Base-by-base conservation (phyloP, 192 early-diverging fungal species). In the Entomortierella beljakovae region DNA sequence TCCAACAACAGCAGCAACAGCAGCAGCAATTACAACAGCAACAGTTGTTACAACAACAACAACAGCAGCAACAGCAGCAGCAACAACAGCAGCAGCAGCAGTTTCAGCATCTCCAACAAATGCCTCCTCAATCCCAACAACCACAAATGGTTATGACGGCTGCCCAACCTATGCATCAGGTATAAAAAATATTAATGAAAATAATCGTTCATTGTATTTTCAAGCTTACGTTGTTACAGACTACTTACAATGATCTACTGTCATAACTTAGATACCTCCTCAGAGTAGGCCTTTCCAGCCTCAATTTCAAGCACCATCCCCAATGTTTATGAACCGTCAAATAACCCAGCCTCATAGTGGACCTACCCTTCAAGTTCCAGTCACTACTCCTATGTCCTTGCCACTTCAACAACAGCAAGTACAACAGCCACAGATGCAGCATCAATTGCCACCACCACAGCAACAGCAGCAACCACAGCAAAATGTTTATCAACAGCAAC, bases 221-320 rank as follows among this genome's bases (percentile, higher is more conserved):
- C n/a, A n/a, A n/a, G n/a, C n/a, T n/a, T n/a, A n/a, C n/a, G n/a
- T n/a, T n/a, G n/a, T n/a, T n/a, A n/a, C n/a, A 31, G 1, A 10
- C 15, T 43, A 33, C 0, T 25, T 8, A 57, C 4, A 32, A 25
- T n/a, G 6, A n/a, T 23, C 1, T 37, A 4, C 25, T 28, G 35
- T 59, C 6, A 18, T 48, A 26, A 6, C n/a, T 63, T 16, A 73
- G 62, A 64, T 73, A 22, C 48, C 61, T 38, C 32, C 43, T 1
- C 71, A 65, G 15, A 65, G 48, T 42, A 42, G 71, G 54, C 71
- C 62, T 20, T 73, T 60, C 33, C 71, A 73, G 25, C 63, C 61
- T n/a, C 71, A 73, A 53, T 71, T 71, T 23, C 70, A 60, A 18
- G 50, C 61, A 35, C 42, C 68, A 22, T 28, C 50, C 13, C 51